Base-by-base conservation (phyloP, 148 eudicot genomes). In the Silene conica region DNA sequence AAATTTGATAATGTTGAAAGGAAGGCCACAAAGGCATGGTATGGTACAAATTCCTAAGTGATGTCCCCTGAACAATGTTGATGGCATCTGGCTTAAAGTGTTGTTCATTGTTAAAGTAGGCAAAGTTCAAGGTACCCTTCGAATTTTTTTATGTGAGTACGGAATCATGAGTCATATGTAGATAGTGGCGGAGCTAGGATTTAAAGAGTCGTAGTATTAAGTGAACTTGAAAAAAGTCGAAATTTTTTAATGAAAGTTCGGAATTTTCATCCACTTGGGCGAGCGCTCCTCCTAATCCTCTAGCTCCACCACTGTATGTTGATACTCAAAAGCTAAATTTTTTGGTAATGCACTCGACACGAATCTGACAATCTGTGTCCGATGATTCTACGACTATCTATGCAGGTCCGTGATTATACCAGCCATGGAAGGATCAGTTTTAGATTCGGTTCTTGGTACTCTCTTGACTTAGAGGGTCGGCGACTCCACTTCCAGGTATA, bases 391-490 rank as follows among this genome's bases (percentile, higher is more conserved):
- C 5, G 6, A 12, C 1, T 48, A 10, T 18, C 18, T 38, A 13
- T 4, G n/a, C 75, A 83, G 86, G 86, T 46, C 58, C 68, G 54
- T 78, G 83, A 63, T 52, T 43, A 56, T 75, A 55, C 61, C 41
- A 28, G 34, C 81, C 72, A 15, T 84, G 86, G 86, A 84, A 71
- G 86, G 84, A n/a, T 84, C 86, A 20, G 86, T 84, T 72, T 69
- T 81, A n/a, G 84, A 84, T 78, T 84, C 86, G 6, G 67, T 84
- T 45, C 65, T 81, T 19, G 86, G 84, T 10, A 76, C 78, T 18
- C 74, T 81, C 59, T 77, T 84, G 72, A 73, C 84, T 64, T 84
- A 84, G 73, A 84, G 78, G 50, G 82, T 73, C 6, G 16, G 78
- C 19, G 86, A 84, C 59, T 71, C 69, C 26, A 60, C 70, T 14